phyloP scores from a whole-genome alignment of 371 early-diverging fungal genomes.

The Mucor racemosus region DNA sequence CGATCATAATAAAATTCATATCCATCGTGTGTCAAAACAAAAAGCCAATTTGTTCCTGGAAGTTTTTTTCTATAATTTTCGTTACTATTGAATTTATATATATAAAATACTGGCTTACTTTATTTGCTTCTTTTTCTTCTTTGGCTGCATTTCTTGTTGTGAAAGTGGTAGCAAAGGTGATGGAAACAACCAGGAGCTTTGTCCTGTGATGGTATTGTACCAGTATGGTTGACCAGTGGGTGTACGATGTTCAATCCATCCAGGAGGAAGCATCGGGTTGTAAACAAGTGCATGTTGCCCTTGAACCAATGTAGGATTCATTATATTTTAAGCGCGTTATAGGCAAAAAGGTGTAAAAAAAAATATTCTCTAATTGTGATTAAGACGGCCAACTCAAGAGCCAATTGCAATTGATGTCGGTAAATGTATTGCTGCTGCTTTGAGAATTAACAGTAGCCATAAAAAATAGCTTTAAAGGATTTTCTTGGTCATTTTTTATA shows the following conservation, averaged over 20 bases:
- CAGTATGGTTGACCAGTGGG: slow-evolving; percentile 63
- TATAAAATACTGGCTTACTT: slow-evolving; percentile 35
- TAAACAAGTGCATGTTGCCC: slow-evolving; percentile 4
- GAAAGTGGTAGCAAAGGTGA: slow-evolving; percentile 8
- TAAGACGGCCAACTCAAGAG: neutral
- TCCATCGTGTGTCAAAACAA: slow-evolving; percentile 72
- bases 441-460: too few relatives aligned
- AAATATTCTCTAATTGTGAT: neutral
- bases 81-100: slow-evolving; percentile 20
- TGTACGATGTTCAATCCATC: slow-evolving; percentile 66
- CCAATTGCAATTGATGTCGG: neutral
- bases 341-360: neutral
- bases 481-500: too few relatives aligned
- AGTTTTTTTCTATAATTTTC: slow-evolving; percentile 60
- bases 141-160: slow-evolving; percentile 18
- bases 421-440: neutral
- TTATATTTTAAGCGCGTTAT: neutral
- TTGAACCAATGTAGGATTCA: slow-evolving; percentile 12
- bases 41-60: slow-evolving; percentile 75
- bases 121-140: slow-evolving; percentile 39
- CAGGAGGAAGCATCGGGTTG: slow-evolving; percentile 47
- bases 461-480: too few relatives aligned
- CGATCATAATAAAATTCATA: slow-evolving; percentile 80
- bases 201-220: slow-evolving; percentile 59
- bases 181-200: slow-evolving; percentile 64